A percentile compares a stretch with the other conserved stretches of the same genome.
Evolutionary conservation across 2,329 filamentous ascomycete genomes (phyloP).

Genomic region (Alternaria rosae): DNA sequence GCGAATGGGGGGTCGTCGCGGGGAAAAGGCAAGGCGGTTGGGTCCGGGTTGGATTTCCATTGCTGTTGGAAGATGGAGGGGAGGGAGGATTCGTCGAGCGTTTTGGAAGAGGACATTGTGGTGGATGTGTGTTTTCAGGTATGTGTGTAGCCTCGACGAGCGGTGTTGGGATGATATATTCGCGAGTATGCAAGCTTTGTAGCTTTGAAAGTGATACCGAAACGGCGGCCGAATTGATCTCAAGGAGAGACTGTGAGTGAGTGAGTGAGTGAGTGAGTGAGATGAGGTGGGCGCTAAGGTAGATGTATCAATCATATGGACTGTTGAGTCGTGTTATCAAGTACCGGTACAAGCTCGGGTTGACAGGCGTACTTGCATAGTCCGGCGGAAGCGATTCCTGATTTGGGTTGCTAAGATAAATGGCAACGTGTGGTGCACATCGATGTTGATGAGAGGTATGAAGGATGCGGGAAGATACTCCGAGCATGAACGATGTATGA

Average conservation of each 20-base stretch:
- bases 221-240: neutral
- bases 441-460: neutral
- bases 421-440: neutral
- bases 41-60: constrained; percentile 43
- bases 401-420: neutral
- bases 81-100: constrained; percentile 37
- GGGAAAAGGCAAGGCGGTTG: constrained; percentile 45
- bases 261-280: neutral
- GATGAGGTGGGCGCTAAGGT: neutral
- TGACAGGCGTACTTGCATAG: neutral
- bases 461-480: neutral
- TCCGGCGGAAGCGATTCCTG: constrained; percentile 6
- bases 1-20: constrained; percentile 45
- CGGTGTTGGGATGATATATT: neutral
- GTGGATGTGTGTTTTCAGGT: neutral
- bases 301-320: neutral
- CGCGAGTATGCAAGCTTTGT: neutral
- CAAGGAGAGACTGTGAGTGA: neutral
- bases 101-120: no score
- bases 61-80: constrained; percentile 39
- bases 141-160: neutral
- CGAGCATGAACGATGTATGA: no score
- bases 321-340: neutral
- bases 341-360: neutral
- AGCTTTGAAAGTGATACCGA: neutral